A percentile compares a stretch with the other conserved stretches of the same genome.
phyloP scores from a whole-genome alignment of 2,329 filamentous ascomycete species.

The Ophiostoma himal-ulmi region DNA sequence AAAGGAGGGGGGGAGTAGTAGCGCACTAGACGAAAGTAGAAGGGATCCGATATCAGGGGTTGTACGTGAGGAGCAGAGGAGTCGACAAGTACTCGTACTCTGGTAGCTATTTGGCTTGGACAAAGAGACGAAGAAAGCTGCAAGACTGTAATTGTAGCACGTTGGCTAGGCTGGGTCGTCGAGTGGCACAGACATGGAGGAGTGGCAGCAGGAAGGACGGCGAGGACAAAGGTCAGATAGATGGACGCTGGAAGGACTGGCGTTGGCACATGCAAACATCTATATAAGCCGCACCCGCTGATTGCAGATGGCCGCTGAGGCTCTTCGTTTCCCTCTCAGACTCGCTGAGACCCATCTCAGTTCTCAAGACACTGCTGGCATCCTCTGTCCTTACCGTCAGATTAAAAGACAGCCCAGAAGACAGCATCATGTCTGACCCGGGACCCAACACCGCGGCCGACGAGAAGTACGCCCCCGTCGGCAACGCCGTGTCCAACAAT shows the following conservation, averaged over 20 bases:
- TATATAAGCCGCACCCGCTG: not conserved
- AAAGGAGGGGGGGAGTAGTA: conserved; percentile 2
- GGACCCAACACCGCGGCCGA: not conserved
- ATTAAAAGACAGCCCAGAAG: not conserved
- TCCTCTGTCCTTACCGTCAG: not conserved
- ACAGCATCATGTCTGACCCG: not conserved
- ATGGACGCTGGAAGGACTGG: not conserved
- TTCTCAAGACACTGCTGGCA: not conserved
- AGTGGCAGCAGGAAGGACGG: not conserved
- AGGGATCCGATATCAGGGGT: conserved; percentile 7
- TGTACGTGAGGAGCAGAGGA: not conserved
- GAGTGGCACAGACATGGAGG: not conserved
- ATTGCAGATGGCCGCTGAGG: not conserved
- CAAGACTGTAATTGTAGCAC: not conserved
- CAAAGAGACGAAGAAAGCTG: not conserved
- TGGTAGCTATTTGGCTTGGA: not conserved
- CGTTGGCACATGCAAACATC: not conserved
- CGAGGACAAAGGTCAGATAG: not conserved
- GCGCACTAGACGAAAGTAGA: conserved; percentile 1
- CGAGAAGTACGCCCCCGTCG: not conserved
- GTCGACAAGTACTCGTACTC: not conserved
- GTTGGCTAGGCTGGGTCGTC: not conserved
- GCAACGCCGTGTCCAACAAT: not conserved
- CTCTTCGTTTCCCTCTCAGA: not conserved
- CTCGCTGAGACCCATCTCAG: not conserved